Conservation (phyloP, 495 filamentous ascomycete species). For the Clohesyomyces aquaticus region DNA sequence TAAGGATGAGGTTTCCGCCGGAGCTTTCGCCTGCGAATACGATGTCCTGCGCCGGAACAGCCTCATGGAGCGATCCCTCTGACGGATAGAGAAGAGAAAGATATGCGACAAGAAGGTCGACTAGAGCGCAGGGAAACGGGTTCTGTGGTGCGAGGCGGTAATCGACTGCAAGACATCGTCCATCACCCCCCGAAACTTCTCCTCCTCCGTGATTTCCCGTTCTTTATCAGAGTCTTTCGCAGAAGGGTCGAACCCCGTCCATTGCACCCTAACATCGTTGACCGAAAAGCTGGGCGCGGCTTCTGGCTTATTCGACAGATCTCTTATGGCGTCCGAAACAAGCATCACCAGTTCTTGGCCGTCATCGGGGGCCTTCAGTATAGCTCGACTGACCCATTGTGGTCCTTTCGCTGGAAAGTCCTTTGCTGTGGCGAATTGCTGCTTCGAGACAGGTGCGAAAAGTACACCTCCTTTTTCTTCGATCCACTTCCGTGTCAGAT, state of each 20-base stretch:
- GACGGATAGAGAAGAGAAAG: slow-evolving; percentile 29
- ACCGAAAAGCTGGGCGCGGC: neutral
- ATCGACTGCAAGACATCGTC: slow-evolving; percentile 13
- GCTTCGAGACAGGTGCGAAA: slow-evolving; percentile 1
- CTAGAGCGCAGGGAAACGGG: slow-evolving; percentile 16
- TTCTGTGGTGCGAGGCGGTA: slow-evolving; percentile 23
- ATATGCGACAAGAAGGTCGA: slow-evolving; percentile 20
- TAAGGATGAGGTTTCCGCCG: slow-evolving; percentile 8
- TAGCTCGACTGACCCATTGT: slow-evolving; percentile 6
- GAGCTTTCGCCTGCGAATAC: slow-evolving; percentile 23
- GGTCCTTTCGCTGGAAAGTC: neutral
- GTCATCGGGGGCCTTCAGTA: neutral
- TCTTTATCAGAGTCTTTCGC: neutral
- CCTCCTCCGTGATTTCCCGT: slow-evolving; percentile 1
- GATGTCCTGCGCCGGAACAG: slow-evolving; percentile 6
- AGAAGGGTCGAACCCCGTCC: neutral
- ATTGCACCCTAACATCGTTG: neutral
- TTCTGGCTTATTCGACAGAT: neutral
- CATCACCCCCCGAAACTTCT: slow-evolving; percentile 27
- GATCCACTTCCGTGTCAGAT: too few species aligned
- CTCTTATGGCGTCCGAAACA: neutral
- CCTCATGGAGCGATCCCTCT: neutral
- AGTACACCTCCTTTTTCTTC: too few species aligned
- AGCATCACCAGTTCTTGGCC: neutral
- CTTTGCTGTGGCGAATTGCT: neutral